These are phyloP conservation scores for Neurospora hispaniola DNA, from an alignment of 495 filamentous ascomycete species.

Conservation along the genomic window DNA sequence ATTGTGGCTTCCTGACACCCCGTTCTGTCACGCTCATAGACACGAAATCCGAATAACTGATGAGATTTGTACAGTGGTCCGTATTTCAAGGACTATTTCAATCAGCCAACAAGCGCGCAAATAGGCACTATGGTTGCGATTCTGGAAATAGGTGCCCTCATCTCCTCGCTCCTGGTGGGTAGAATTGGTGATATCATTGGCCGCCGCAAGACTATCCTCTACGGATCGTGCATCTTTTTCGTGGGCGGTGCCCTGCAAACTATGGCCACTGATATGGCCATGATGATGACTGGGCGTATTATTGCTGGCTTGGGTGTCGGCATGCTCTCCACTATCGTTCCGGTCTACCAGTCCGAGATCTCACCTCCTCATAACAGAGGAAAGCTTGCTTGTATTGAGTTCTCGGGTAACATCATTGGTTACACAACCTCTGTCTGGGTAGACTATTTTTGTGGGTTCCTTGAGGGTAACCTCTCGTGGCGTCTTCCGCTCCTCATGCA, in stretches of 20 bases:
- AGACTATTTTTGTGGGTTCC: conserved; percentile 92
- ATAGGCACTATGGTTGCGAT: conserved; percentile 96
- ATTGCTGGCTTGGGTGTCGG: conserved; percentile 91
- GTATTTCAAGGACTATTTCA: conserved; percentile 85
- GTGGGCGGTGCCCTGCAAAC: conserved; percentile 80
- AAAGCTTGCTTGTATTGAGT: conserved; percentile 94
- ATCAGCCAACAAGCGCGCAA: conserved; percentile 71
- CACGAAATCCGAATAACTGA: conserved; percentile 9
- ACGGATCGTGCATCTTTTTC: conserved; percentile 87
- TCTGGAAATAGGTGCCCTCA: conserved; percentile 84
- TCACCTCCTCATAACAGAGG: conserved; percentile 93
- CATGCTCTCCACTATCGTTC: conserved; percentile 90
- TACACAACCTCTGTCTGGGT: conserved; percentile 98
- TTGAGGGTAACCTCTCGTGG: conserved; percentile 79
- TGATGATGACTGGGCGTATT: conserved; percentile 89
- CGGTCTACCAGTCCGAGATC: conserved; percentile 97
- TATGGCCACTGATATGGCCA: conserved; percentile 67
- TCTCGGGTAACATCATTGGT: conserved; percentile 90
- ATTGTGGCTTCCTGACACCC: not conserved
- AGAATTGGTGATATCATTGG: conserved; percentile 87
- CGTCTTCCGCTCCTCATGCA: conserved; percentile 85
- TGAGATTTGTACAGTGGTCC: conserved; percentile 47
- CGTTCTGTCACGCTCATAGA: not conserved
- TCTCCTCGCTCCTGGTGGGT: conserved; percentile 83
- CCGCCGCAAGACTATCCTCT: conserved; percentile 81